Evolutionary conservation across 352 stramenopile genomes (phyloP).

Genomic region (Phytophthora agathidicida): DNA sequence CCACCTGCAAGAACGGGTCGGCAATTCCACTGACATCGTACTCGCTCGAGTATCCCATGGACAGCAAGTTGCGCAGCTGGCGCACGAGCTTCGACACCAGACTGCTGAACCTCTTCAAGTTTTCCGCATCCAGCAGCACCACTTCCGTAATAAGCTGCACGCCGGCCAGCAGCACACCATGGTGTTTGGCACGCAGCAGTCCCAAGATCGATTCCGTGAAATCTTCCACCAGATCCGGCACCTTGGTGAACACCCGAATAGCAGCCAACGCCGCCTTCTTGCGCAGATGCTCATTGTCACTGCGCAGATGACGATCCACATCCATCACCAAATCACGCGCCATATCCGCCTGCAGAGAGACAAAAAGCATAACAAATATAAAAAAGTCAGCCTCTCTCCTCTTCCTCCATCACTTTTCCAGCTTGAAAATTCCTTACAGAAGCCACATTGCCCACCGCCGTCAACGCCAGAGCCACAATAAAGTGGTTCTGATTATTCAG

Average conservation of each 20-base stretch:
- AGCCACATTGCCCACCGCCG: constrained; percentile 97
- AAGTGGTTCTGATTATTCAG: constrained; percentile 95
- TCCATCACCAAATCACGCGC: constrained; percentile 97
- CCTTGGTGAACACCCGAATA: constrained; percentile 93
- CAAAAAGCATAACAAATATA: background rate
- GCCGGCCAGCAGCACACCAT: constrained; percentile 97
- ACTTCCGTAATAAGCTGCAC: constrained; percentile 97
- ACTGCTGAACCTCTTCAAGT: constrained; percentile 76
- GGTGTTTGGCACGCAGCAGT: constrained; percentile 96
- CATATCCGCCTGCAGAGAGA: constrained; percentile 93
- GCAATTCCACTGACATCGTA: constrained; percentile 99
- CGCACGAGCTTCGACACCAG: constrained; percentile 82
- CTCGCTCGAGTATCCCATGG: constrained; percentile 97
- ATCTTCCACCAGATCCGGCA: constrained; percentile 98
- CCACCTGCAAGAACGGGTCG: constrained; percentile 97
- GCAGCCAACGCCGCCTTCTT: constrained; percentile 98
- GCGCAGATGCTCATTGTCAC: constrained; percentile 95
- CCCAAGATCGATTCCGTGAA: constrained; percentile 96
- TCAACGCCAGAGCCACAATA: constrained; percentile 96
- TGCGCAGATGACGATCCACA: constrained; percentile 95
- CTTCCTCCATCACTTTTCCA: background rate
- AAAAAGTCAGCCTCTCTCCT: constrained; percentile 3
- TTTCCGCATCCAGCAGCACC: constrained; percentile 77
- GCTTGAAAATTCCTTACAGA: constrained; percentile 63
- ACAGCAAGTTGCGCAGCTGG: constrained; percentile 96